Conservation (phyloP, 176 grass and related monocot genomes). For the Avena insularis region DNA sequence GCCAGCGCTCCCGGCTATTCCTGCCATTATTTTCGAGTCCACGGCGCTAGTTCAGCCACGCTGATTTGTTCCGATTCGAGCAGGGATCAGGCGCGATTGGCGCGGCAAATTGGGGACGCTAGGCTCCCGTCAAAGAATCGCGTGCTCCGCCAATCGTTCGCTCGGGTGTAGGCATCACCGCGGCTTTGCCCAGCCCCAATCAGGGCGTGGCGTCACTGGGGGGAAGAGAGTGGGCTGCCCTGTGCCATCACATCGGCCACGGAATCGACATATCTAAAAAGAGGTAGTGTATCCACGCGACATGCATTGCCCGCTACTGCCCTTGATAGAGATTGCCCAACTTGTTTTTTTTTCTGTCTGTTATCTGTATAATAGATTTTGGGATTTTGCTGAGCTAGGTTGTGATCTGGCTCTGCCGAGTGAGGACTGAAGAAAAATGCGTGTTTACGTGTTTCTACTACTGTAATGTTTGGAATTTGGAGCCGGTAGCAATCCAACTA, state of each 20-base stretch:
- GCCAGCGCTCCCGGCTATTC: neutral
- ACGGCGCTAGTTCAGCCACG: neutral
- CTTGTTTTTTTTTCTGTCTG: neutral
- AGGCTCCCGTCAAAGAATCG: constrained; percentile 4
- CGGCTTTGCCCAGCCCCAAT: constrained; percentile 35
- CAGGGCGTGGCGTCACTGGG: constrained; percentile 27
- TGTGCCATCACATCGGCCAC: constrained; percentile 40
- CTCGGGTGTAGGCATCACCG: constrained; percentile 28
- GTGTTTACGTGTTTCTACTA: neutral
- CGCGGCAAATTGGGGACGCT: constrained; percentile 26
- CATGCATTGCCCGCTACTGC: constrained; percentile 1
- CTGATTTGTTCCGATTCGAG: constrained; percentile 35
- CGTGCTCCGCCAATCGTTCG: neutral
- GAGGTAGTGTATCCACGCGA: constrained; percentile 38
- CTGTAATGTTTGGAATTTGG: constrained; percentile 24
- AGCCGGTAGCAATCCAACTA: neutral
- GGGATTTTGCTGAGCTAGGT: neutral
- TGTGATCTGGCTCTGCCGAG: neutral
- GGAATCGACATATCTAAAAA: constrained; percentile 42
- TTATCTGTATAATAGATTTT: neutral
- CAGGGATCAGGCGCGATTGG: neutral
- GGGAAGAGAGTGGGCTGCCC: constrained; percentile 36
- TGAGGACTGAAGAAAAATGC: too few relatives aligned
- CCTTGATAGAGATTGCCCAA: constrained; percentile 14
- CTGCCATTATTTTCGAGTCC: neutral